A percentile compares a stretch with the other conserved stretches of the same genome.
Evolutionary conservation across 1,284 basidiomycete genomes (phyloP).

Genomic region (Cutaneotrichosporon mucoides): DNA sequence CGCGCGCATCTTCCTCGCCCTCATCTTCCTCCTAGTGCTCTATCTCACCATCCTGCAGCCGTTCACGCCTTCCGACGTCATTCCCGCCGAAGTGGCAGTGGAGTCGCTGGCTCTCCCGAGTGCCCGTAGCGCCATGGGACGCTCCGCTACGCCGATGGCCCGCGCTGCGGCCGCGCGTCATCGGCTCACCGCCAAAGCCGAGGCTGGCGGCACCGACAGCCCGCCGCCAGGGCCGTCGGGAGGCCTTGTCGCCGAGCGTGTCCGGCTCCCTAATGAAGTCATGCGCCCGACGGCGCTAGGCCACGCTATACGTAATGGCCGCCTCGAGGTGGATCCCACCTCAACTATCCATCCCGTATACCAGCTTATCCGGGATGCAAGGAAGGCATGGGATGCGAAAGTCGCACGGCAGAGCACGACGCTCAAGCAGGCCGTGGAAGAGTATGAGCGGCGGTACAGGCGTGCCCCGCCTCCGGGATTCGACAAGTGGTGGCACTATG

Average conservation of each 20-base stretch:
- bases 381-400: conserved; percentile 55
- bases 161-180: background rate
- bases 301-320: conserved; percentile 26
- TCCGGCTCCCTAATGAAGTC: background rate
- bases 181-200: no score
- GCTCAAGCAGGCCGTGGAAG: conserved; percentile 55
- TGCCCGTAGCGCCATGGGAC: background rate
- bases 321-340: conserved; percentile 26
- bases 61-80: no score
- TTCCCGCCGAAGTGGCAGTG: no score
- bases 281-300: background rate
- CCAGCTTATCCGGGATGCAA: conserved; percentile 55
- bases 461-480: conserved; percentile 56
- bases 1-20: no score
- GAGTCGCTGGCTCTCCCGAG: no score
- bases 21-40: no score
- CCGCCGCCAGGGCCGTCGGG: no score
- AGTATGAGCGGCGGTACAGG: conserved; percentile 52
- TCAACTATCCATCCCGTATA: conserved; percentile 54
- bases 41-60: no score
- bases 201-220: no score
- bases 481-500: conserved; percentile 59
- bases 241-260: background rate
- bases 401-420: conserved; percentile 55
- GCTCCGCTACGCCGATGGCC: background rate